These are phyloP conservation scores for Sporothrix schenckii DNA, from an alignment of 2,329 filamentous ascomycete genomes.

Conservation along the genomic window DNA sequence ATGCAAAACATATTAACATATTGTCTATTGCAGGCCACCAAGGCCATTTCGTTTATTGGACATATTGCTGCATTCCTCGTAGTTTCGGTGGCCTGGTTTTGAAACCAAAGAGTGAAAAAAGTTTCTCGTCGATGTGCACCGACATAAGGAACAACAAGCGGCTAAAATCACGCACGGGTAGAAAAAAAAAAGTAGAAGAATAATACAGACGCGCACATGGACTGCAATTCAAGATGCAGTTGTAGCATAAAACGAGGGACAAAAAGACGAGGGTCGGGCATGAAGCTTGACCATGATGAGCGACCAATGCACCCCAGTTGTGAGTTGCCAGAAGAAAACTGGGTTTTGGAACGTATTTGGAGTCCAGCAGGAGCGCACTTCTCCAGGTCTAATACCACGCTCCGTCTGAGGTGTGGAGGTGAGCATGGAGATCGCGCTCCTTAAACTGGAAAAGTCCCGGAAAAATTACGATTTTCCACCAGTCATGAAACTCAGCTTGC, in stretches of 20 bases:
- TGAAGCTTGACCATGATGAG: not conserved
- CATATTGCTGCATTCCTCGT: not conserved
- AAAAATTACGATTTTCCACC: constrained; percentile 27
- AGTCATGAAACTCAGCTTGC: constrained; percentile 10
- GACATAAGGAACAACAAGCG: not conserved
- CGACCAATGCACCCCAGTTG: no score
- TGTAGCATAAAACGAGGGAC: not conserved
- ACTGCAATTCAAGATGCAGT: constrained; percentile 1
- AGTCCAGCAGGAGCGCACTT: not conserved
- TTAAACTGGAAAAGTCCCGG: constrained; percentile 22
- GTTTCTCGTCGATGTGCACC: not conserved
- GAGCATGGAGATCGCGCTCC: constrained; percentile 15
- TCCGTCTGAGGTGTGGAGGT: constrained; percentile 22
- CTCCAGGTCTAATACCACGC: constrained; percentile 21
- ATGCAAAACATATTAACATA: constrained; percentile 10
- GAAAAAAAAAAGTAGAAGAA: not conserved
- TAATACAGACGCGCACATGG: constrained; percentile 9
- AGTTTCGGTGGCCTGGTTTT: not conserved
- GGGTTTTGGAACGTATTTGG: not conserved
- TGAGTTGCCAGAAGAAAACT: constrained; percentile 3
- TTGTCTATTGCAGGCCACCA: not conserved
- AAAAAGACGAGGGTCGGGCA: not conserved
- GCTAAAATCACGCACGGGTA: not conserved
- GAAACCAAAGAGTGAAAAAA: not conserved
- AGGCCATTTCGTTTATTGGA: not conserved